Evolutionary conservation across 371 early-diverging fungal genomes (phyloP).

Genomic region (Chytridiales sp.): DNA sequence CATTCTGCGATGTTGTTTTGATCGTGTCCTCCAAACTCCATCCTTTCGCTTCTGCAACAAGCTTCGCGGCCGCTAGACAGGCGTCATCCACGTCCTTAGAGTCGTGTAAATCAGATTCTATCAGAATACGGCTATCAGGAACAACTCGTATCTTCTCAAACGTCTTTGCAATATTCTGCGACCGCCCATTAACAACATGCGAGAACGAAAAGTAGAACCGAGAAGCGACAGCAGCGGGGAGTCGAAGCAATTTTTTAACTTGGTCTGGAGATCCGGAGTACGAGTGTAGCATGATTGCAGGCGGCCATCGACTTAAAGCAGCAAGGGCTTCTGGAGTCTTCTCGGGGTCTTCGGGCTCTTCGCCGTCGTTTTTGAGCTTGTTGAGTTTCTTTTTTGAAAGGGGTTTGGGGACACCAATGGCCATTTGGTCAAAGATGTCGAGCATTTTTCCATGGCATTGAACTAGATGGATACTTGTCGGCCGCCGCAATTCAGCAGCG

Average conservation of each 20-base stretch:
- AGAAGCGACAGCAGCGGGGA: constrained; percentile 33
- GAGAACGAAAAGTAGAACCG: constrained; percentile 66
- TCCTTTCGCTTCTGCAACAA: constrained; percentile 65
- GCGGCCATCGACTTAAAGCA: constrained; percentile 44
- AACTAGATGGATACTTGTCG: constrained; percentile 82
- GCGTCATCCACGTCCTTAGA: constrained; percentile 54
- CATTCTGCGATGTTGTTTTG: constrained; percentile 59
- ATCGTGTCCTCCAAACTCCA: constrained; percentile 65
- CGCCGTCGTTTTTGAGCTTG: neutral
- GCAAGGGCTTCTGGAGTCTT: constrained; percentile 10
- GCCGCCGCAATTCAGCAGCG: constrained; percentile 65
- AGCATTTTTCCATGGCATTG: constrained; percentile 72
- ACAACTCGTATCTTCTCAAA: constrained; percentile 47
- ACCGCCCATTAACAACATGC: constrained; percentile 49
- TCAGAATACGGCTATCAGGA: constrained; percentile 72
- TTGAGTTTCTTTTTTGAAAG: constrained; percentile 13
- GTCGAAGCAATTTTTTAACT: constrained; percentile 60
- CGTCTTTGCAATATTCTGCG: constrained; percentile 36
- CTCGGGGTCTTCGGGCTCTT: neutral
- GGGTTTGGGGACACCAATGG: constrained; percentile 25
- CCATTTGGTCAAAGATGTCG: constrained; percentile 49
- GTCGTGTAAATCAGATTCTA: constrained; percentile 80
- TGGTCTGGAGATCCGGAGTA: constrained; percentile 78
- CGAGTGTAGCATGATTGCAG: constrained; percentile 80
- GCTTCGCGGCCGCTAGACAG: constrained; percentile 57